Base-by-base conservation (phyloP, 2,329 filamentous ascomycete genomes). In the Penicillium expansum region DNA sequence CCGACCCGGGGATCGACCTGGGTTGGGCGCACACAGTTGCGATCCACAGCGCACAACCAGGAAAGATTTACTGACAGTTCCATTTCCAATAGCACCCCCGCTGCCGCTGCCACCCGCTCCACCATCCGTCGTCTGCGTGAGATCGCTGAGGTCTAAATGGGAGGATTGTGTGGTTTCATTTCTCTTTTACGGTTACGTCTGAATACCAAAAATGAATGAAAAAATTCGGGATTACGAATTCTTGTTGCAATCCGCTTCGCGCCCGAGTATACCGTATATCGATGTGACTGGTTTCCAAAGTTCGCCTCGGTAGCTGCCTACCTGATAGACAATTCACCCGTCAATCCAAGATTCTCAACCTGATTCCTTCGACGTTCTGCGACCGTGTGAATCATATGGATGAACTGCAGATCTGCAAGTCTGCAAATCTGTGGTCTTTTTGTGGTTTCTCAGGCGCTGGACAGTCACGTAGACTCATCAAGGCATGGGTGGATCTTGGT, bases 101-200 rank as follows among this genome's bases (percentile, higher is more conserved):
- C 92, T 74, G 92, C 92, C 68, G 92, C 91, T 74, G 91, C 92
- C 74, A 96, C 92, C 81, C 87, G 92, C 81, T 97, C 92, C 72
- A 97, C 92, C 73, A 92, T 97, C 82, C 90, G 92, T 83, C 89
- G 92, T 87, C 86, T 97, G 83, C 89, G 92, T 79, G 92, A 97
- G 83, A 96, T 96, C 83, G 90, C 90, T 77, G 92, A 96, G 87
- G 91, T 95, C 82, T 73, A 73, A 71, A 67, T 67, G 67, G 67
- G 54, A 56, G 54, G 65, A 73, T 68, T 62, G 68, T 70, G 66
- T 69, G 67, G 62, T 70, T 70, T 69, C 64, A 62, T 69, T 69
- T 67, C 64, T 66, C 67, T 67, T 67, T 72, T 66, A 67, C 64
- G 64, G 62, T 64, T 64, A 72, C 69, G 70, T 71, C 68, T 69